phyloP scores from a whole-genome alignment of 179 eudicot species.

The Corrigiola litoralis region DNA sequence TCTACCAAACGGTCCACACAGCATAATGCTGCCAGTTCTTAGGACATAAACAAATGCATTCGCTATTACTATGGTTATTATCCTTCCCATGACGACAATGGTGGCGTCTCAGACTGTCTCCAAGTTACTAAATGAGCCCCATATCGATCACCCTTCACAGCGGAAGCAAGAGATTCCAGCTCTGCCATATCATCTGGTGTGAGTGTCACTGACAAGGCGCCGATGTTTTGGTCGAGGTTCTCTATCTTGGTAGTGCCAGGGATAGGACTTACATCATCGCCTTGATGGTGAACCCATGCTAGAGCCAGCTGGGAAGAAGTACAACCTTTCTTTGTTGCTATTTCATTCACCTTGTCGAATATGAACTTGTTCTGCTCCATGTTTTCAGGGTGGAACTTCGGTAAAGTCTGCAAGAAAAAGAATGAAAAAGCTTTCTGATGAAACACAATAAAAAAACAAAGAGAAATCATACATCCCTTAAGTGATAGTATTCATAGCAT shows the following conservation, averaged over 20 bases:
- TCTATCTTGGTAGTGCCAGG: constrained; percentile 28
- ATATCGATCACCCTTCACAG: constrained; percentile 14
- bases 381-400: constrained; percentile 16
- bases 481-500: too few relatives aligned
- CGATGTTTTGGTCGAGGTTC: constrained; percentile 14
- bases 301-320: constrained; percentile 42
- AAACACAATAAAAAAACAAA: too few relatives aligned
- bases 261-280: constrained; percentile 34
- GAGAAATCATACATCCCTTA: too few relatives aligned
- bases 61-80: too few relatives aligned
- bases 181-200: constrained; percentile 23
- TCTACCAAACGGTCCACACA: too few relatives aligned
- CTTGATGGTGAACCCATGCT: constrained; percentile 46
- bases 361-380: constrained; percentile 11
- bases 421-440: too few relatives aligned
- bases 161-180: constrained; percentile 29
- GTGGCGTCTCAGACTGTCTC: constrained; percentile 16
- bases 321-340: constrained; percentile 32
- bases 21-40: too few relatives aligned
- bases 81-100: constrained; percentile 8
- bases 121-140: not conserved
- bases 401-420: constrained; percentile 5
- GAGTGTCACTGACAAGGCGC: constrained; percentile 10
- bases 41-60: too few relatives aligned
- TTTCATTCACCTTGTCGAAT: constrained; percentile 11